Evolutionary conservation across 805 yeast genomes (phyloP), one percentile per base, ranked within the genome.

Genomic region (Candida saitoana): DNA sequence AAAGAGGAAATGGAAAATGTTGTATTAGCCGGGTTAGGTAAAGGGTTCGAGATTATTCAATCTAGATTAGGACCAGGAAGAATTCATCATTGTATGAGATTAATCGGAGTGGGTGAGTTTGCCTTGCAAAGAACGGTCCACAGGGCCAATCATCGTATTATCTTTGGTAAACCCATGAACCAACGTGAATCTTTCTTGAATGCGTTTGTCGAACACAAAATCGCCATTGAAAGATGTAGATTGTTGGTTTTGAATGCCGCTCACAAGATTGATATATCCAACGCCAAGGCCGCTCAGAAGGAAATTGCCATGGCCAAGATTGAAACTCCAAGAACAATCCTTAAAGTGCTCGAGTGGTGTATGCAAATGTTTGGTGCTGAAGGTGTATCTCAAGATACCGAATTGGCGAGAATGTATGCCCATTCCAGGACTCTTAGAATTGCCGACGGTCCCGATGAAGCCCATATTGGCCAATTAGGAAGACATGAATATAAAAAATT

Each of bases 381-480:
- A 54, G 85, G 85, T 41, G 73, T 80, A 7, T 72, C 78, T 33
- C 80, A 78, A 55, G 85, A 80, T 48, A 73, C 80, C 7, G 79
- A 75, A 39, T 62, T 81, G 54, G 79, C 84, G 2, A 58, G 72
- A 44, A 57, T 72, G 58, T 81, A 73, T 60, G 76, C 77, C 18
- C 57, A 59, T 42, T 63, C 73, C 36, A 67, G 86, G 55, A 77
- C 80, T 34, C 67, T 80, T 42, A 63, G 85, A 47, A 76, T 79
- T 42, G 84, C 85, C 12, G 86, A 81, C 56, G 85, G 85, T 9
- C 86, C 86, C 2, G 85, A 80, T 62, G 85, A 79, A 56, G 82
- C 81, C 3, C 84, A 80, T 55, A 60, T 77, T 55, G 62, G 63
- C 45, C 84, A 79, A 59, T 63, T 80, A 48, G 84, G 78, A 5